Evolutionary conservation across 208 protist species (phyloP).

Genomic region (Leishmania tropica): DNA sequence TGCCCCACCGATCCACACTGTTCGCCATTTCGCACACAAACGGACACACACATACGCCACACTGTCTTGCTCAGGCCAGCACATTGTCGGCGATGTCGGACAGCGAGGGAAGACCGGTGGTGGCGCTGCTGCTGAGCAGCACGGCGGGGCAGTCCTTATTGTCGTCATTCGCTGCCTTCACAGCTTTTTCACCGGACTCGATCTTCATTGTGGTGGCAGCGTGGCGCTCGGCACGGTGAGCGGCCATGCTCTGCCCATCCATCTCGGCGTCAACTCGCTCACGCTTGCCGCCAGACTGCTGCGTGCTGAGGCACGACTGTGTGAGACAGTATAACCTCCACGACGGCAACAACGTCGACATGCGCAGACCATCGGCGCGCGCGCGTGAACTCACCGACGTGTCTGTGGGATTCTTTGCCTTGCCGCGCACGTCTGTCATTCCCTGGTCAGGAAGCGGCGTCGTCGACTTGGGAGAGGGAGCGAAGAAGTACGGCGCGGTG

Average conservation of each 20-base stretch:
- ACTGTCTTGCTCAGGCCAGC: background rate
- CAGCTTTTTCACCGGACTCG: background rate
- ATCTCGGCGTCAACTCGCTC: background rate
- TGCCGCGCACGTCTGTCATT: background rate
- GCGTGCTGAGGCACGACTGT: slow-evolving; percentile 5
- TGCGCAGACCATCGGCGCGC: background rate
- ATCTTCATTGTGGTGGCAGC: background rate
- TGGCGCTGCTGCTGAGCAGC: background rate
- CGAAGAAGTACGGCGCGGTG: background rate
- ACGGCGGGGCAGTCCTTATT: background rate
- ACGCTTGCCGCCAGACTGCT: background rate
- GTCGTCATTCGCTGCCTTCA: background rate
- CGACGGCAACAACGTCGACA: background rate
- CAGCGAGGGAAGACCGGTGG: slow-evolving; percentile 5
- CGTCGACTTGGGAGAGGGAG: background rate
- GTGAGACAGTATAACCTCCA: slow-evolving; percentile 3
- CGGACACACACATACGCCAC: background rate
- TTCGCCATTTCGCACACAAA: background rate
- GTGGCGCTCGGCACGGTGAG: background rate
- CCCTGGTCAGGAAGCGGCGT: background rate
- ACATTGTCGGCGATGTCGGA: slow-evolving; percentile 14
- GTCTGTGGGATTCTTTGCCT: background rate
- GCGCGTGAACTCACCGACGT: background rate
- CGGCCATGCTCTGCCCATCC: background rate
- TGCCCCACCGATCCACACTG: background rate